These are phyloP conservation scores for Fusarium zealandicum DNA, from an alignment of 2,329 filamentous ascomycete species.

Conservation along the genomic window DNA sequence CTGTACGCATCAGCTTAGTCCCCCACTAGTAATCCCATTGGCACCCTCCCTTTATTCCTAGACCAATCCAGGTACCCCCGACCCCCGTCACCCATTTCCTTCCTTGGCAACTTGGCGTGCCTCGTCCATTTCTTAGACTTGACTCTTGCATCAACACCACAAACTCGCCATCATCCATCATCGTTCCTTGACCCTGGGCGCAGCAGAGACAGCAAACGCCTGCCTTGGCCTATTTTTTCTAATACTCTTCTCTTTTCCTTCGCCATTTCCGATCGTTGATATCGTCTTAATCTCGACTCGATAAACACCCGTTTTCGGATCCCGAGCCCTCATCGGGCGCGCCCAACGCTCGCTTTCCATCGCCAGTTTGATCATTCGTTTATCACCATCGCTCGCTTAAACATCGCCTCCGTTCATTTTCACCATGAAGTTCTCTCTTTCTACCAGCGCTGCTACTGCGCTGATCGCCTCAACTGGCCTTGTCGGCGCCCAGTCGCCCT, in stretches of 20 bases:
- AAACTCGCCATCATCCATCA: slow-evolving; percentile 26
- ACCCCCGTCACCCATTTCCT: slow-evolving; percentile 30
- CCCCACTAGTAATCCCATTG: slow-evolving; percentile 19
- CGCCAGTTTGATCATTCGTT: slow-evolving; percentile 1
- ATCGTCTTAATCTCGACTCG: slow-evolving; percentile 5
- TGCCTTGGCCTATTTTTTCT: slow-evolving; percentile 1
- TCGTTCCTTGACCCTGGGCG: neutral
- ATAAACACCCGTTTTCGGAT: neutral
- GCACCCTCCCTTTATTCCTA: slow-evolving; percentile 28
- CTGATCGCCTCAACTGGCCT: slow-evolving; percentile 34
- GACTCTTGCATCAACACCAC: slow-evolving; percentile 36
- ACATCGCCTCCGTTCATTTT: neutral
- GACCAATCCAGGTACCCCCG: slow-evolving; percentile 7
- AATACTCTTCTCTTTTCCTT: slow-evolving; percentile 10
- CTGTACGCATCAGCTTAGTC: neutral
- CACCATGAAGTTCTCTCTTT: slow-evolving; percentile 36
- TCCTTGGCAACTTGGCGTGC: slow-evolving; percentile 38
- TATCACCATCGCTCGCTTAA: slow-evolving; percentile 16
- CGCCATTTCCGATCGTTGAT: slow-evolving; percentile 3
- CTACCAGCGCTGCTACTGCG: slow-evolving; percentile 30
- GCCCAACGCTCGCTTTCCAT: slow-evolving; percentile 20
- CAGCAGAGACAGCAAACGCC: neutral
- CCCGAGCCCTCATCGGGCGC: slow-evolving; percentile 27
- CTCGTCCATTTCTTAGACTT: slow-evolving; percentile 21
- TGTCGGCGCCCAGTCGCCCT: slow-evolving; percentile 36